Base-by-base conservation (phyloP, 306 rosid genomes). In the Dalbergia cultrata region DNA sequence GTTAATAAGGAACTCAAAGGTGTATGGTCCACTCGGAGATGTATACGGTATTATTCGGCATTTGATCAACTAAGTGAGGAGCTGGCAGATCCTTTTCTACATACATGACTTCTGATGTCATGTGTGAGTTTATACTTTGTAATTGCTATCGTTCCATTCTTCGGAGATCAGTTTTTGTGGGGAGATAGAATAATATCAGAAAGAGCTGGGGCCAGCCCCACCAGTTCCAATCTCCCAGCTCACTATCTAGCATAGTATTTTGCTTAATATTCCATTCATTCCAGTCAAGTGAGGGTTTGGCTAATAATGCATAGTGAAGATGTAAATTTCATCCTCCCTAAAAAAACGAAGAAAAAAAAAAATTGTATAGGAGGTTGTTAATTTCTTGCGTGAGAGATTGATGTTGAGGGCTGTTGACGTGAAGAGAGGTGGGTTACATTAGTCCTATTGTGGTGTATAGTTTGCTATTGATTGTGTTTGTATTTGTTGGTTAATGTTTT, bases 131-230 rank as follows among this genome's bases (percentile, higher is more conserved):
- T n/a, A n/a, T n/a, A n/a, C n/a, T n/a, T n/a, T n/a, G n/a, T n/a
- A n/a, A n/a, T n/a, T n/a, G 3, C 98, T 75, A 85, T 94, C 9
- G 93, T 94, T 65, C 98, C 98, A 17, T 94, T 94, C 85, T 94
- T 94, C 67, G 98, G 98, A 75, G 98, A 94, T 85, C 98, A 91
- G 82, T 94, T 91, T 85, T 94, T 94, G 78, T 94, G 98, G 98
- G 98, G 93, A 18, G 92, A 94, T 60, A 89, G 91, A 77, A 84
- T 92, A n/a, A 74, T 82, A 82, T 85, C 80, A 78, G 74, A 94
- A 85, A 84, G 97, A 88, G 63, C 45, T 91, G 62, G 98, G 98
- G 74, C 95, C 97, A 16, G 79, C 85, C 57, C n/a, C n/a, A n/a
- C 95, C 97, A 14, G 87, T 91, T 34, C 92, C 98, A n/a, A 92